A percentile compares a stretch with the other conserved stretches of the same genome.
Conservation (phyloP, 2,329 filamentous ascomycete species). For the Hypocreales sp. region DNA sequence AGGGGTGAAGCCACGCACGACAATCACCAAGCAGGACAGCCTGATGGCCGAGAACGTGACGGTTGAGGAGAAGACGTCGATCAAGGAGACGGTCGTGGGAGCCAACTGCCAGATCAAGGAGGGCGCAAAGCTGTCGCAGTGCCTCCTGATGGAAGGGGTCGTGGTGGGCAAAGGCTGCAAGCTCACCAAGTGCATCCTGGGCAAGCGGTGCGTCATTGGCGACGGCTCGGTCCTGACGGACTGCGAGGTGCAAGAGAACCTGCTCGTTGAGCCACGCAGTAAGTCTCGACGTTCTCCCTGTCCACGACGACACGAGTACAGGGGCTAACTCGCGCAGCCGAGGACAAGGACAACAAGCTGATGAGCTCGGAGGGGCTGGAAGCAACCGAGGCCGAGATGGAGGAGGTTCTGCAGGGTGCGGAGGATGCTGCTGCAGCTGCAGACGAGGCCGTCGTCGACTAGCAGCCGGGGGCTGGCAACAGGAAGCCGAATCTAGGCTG, state of each 20-base stretch:
- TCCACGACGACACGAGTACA: neutral
- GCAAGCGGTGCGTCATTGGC: constrained; percentile 68
- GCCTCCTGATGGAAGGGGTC: constrained; percentile 84
- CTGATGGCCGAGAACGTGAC: constrained; percentile 80
- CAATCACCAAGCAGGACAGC: constrained; percentile 68
- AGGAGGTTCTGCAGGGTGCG: constrained; percentile 31
- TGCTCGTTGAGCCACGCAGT: constrained; percentile 69
- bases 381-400: constrained; percentile 45
- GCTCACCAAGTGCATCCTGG: constrained; percentile 76
- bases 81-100: constrained; percentile 84
- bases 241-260: constrained; percentile 84
- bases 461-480: neutral
- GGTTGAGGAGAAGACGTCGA: constrained; percentile 75
- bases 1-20: constrained; percentile 64
- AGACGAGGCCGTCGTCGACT: constrained; percentile 6
- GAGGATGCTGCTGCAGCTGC: constrained; percentile 17
- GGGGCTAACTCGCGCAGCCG: constrained; percentile 25
- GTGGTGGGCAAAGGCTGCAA: constrained; percentile 73
- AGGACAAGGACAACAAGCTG: constrained; percentile 51
- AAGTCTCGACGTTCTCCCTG: constrained; percentile 20
- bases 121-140: constrained; percentile 75
- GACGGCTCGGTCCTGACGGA: constrained; percentile 67
- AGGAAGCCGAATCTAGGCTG: no score
- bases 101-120: constrained; percentile 74
- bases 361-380: constrained; percentile 54